These are phyloP conservation scores for Curvularia eragrostidis DNA, from an alignment of 2,329 filamentous ascomycete genomes.

Conservation along the genomic window DNA sequence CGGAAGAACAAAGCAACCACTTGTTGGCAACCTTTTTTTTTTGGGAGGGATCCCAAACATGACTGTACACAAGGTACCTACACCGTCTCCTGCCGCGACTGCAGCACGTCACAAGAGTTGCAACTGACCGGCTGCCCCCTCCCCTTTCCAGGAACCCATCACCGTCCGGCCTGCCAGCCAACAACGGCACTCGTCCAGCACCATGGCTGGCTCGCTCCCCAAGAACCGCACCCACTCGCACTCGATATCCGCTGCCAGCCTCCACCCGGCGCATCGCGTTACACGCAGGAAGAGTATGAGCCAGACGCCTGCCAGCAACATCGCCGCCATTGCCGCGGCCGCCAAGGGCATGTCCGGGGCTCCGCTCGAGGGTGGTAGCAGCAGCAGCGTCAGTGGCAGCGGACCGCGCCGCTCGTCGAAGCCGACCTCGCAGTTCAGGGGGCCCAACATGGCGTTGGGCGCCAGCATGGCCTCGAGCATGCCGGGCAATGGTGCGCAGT, in stretches of 20 bases:
- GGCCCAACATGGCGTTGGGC: conserved; percentile 60
- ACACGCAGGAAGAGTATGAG: conserved; percentile 92
- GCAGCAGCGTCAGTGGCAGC: conserved; percentile 15
- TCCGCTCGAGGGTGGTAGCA: conserved; percentile 58
- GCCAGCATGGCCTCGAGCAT: conserved; percentile 73
- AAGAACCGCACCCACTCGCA: conserved; percentile 81
- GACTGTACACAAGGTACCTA: conserved; percentile 50
- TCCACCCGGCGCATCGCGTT: conserved; percentile 83
- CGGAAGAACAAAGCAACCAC: conserved; percentile 24
- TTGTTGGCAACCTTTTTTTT: conserved; percentile 17
- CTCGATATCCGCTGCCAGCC: conserved; percentile 76
- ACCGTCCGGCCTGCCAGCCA: conserved; percentile 54
- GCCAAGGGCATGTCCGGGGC: conserved; percentile 68
- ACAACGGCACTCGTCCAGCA: conserved; percentile 57
- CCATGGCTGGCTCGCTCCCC: conserved; percentile 63
- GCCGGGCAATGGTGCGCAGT: conserved; percentile 59
- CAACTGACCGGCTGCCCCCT: conserved; percentile 46
- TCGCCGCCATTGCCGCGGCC: conserved; percentile 76
- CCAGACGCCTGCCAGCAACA: conserved; percentile 74
- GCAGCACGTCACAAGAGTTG: conserved; percentile 21
- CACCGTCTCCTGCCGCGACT: conserved; percentile 7
- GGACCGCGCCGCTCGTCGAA: conserved; percentile 72
- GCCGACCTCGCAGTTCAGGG: conserved; percentile 54
- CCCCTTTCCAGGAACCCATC: conserved; percentile 47
- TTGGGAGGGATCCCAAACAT: conserved; percentile 31